A percentile compares a stretch with the other conserved stretches of the same genome.
Evolutionary conservation across 805 yeast genomes (phyloP).

Genomic region (Ogataea populi-albae): DNA sequence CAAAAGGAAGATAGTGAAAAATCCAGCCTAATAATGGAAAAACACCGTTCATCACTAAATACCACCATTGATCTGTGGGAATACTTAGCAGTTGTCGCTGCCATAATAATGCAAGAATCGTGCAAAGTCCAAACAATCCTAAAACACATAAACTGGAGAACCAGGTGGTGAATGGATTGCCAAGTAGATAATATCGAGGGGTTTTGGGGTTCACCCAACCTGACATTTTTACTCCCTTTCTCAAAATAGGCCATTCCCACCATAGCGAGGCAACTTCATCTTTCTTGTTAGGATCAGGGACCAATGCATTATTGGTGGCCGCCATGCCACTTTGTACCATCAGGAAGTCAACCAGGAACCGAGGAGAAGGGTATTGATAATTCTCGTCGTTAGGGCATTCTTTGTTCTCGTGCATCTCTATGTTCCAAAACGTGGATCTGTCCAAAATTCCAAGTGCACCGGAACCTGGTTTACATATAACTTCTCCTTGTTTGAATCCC

Average conservation of each 20-base stretch:
- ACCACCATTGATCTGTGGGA: constrained; percentile 20
- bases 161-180: constrained; percentile 66
- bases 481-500: constrained; percentile 98
- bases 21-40: constrained; percentile 83
- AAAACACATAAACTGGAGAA: constrained; percentile 50
- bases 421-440: constrained; percentile 76
- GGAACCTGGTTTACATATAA: constrained; percentile 58
- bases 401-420: constrained; percentile 64
- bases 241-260: constrained; percentile 81
- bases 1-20: constrained; percentile 71
- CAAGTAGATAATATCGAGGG: constrained; percentile 62
- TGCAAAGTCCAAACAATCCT: constrained; percentile 38
- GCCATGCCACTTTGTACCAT: constrained; percentile 76
- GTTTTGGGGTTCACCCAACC: constrained; percentile 60
- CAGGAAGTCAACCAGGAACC: constrained; percentile 66
- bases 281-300: constrained; percentile 68
- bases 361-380: constrained; percentile 43
- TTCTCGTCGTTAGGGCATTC: constrained; percentile 36
- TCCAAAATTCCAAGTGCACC: constrained; percentile 33
- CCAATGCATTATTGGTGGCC: constrained; percentile 79
- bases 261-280: constrained; percentile 72
- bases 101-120: constrained; percentile 48
- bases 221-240: constrained; percentile 73
- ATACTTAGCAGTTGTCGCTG: constrained; percentile 64
- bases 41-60: constrained; percentile 57